Percentiles rank a stretch among this genome's conserved stretches.
Evolutionary conservation across 2,329 filamentous ascomycete genomes (phyloP).

Genomic region (Diplodia mutila): DNA sequence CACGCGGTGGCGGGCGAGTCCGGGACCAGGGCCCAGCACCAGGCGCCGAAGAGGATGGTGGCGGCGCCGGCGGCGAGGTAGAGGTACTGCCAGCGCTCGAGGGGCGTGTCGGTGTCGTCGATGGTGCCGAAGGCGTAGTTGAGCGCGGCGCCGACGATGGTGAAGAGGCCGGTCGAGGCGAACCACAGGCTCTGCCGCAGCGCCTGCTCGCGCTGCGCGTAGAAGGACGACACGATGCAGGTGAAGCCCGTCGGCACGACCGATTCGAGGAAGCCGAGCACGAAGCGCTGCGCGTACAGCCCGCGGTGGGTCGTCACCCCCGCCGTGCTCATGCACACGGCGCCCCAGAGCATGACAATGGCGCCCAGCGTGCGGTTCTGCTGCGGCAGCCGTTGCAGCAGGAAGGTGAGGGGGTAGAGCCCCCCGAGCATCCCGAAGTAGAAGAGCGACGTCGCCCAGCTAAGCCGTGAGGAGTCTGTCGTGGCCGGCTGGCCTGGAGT

Average conservation of each 20-base stretch:
- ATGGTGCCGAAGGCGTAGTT: conserved; percentile 42
- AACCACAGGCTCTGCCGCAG: conserved; percentile 36
- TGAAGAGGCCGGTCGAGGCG: conserved; percentile 34
- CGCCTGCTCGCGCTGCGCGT: conserved; percentile 47
- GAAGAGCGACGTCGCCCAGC: conserved; percentile 78
- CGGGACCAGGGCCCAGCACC: conserved; percentile 65
- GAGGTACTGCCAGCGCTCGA: conserved; percentile 70
- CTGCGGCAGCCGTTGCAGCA: conserved; percentile 67
- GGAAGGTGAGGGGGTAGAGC: conserved; percentile 73
- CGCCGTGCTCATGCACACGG: conserved; percentile 70
- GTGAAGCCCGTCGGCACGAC: conserved; percentile 62
- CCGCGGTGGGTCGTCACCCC: conserved; percentile 64
- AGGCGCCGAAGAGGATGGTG: conserved; percentile 66
- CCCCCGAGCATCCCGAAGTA: conserved; percentile 80
- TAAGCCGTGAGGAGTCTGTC: conserved; percentile 68
- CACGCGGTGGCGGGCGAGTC: conserved; percentile 69
- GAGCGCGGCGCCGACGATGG: conserved; percentile 33
- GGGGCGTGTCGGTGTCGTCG: conserved; percentile 30
- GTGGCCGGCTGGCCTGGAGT: conserved; percentile 45
- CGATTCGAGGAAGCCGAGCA: conserved; percentile 60
- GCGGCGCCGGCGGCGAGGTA: conserved; percentile 67
- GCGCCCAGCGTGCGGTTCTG: conserved; percentile 65
- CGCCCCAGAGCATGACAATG: conserved; percentile 68
- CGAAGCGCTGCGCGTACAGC: conserved; percentile 61
- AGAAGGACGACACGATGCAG: conserved; percentile 52